Evolutionary conservation across 805 yeast species (phyloP).

Genomic region (Teunomyces kruisii): DNA sequence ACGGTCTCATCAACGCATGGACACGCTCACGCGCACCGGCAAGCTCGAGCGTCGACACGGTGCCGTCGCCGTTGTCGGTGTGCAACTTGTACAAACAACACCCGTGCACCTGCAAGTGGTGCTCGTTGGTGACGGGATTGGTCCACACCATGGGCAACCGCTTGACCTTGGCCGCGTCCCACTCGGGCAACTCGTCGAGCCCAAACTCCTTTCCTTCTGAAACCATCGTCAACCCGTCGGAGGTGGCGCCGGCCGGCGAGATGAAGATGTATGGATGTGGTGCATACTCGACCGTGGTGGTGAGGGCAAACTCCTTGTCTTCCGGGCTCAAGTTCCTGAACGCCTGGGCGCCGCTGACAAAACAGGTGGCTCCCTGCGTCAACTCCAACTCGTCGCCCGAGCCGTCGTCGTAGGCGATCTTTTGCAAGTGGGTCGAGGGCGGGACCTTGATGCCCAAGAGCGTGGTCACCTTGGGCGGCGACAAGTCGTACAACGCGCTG

Average conservation of each 20-base stretch:
- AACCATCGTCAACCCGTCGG: constrained; percentile 85
- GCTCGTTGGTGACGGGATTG: constrained; percentile 80
- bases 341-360: constrained; percentile 81
- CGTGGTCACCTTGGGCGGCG: constrained; percentile 87
- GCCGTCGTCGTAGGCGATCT: constrained; percentile 53
- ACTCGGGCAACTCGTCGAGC: constrained; percentile 69
- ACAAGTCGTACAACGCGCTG: constrained; percentile 79
- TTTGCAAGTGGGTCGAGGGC: constrained; percentile 59
- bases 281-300: constrained; percentile 82
- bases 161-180: constrained; percentile 81
- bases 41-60: constrained; percentile 49
- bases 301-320: constrained; percentile 71
- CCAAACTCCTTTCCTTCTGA: constrained; percentile 72
- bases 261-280: constrained; percentile 92
- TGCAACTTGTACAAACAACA: constrained; percentile 74
- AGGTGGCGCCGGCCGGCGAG: constrained; percentile 75
- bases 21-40: constrained; percentile 73
- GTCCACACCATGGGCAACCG: constrained; percentile 88
- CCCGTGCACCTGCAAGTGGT: constrained; percentile 84
- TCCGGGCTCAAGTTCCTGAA: constrained; percentile 64
- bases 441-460: constrained; percentile 82
- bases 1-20: constrained; percentile 80
- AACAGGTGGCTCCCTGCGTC: constrained; percentile 87
- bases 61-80: constrained; percentile 53
- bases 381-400: constrained; percentile 62